Evolutionary conservation across 2,329 filamentous ascomycete genomes (phyloP).

Genomic region (Fusarium subglutinans): DNA sequence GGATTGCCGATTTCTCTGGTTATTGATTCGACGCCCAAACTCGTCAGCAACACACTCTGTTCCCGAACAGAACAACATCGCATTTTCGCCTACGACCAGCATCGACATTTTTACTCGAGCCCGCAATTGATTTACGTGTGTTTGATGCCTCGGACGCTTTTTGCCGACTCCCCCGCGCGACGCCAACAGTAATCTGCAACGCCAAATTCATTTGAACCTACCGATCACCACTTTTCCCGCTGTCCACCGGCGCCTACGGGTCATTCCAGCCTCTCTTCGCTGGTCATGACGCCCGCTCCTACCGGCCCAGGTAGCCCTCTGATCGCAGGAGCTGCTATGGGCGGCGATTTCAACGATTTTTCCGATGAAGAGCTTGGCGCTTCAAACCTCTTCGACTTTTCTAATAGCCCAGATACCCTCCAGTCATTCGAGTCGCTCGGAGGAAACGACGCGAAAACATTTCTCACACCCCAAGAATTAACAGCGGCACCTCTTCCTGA

Average conservation of each 20-base stretch:
- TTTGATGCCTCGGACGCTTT: slow-evolving; percentile 33
- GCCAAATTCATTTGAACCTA: slow-evolving; percentile 34
- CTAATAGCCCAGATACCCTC: slow-evolving; percentile 51
- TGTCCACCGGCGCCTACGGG: slow-evolving; percentile 23
- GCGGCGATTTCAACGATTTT: slow-evolving; percentile 51
- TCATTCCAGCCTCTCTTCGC: slow-evolving; percentile 34
- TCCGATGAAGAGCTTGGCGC: slow-evolving; percentile 50
- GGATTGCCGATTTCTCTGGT: slow-evolving; percentile 19
- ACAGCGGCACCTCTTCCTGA: slow-evolving; percentile 53
- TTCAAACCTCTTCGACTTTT: slow-evolving; percentile 49
- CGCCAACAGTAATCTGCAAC: slow-evolving; percentile 38
- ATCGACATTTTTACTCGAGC: not conserved
- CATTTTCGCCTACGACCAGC: not conserved
- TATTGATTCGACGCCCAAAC: slow-evolving; percentile 31
- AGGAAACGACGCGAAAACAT: slow-evolving; percentile 45
- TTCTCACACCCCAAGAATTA: slow-evolving; percentile 48
- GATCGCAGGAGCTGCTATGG: slow-evolving; percentile 51
- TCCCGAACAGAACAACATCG: slow-evolving; percentile 10
- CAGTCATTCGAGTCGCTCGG: slow-evolving; percentile 47
- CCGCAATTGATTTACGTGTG: slow-evolving; percentile 6
- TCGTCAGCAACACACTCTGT: slow-evolving; percentile 19
- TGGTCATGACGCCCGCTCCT: slow-evolving; percentile 50
- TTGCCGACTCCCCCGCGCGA: slow-evolving; percentile 32
- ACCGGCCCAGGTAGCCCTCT: slow-evolving; percentile 50
- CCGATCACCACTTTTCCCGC: slow-evolving; percentile 15